phyloP scores from a whole-genome alignment of 2,329 filamentous ascomycete genomes.

The Paracoccidioides lutzii region DNA sequence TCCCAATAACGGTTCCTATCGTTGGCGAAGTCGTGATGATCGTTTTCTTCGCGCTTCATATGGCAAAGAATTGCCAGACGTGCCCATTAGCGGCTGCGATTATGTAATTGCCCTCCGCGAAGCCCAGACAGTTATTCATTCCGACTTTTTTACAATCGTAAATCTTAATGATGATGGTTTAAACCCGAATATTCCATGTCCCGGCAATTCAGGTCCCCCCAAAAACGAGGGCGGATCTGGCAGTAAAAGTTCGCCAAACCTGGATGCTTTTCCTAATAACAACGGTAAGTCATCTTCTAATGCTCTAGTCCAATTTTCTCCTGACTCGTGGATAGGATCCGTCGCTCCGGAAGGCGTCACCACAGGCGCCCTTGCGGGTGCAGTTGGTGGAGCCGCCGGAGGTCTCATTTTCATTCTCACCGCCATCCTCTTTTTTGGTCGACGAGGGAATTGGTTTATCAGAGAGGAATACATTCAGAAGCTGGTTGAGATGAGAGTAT shows the following conservation, averaged over 20 bases:
- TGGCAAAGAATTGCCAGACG: constrained; percentile 2
- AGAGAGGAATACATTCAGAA: constrained; percentile 3
- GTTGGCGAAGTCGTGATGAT: constrained; percentile 10
- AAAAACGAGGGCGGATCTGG: neutral
- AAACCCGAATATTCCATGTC: constrained; percentile 3
- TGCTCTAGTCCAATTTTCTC: neutral
- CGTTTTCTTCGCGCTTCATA: constrained; percentile 4
- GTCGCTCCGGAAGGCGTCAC: neutral
- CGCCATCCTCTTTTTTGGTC: constrained; percentile 5
- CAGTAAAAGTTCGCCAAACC: neutral
- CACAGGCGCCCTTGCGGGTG: constrained; percentile 5
- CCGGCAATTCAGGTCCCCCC: neutral
- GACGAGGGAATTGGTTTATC: constrained; percentile 7
- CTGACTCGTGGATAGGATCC: neutral
- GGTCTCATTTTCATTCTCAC: constrained; percentile 7
- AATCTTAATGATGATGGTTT: constrained; percentile 8
- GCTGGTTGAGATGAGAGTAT: neutral
- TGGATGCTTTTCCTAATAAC: too few relatives aligned
- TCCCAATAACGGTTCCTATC: constrained; percentile 9
- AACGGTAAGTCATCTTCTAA: neutral
- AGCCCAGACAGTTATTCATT: constrained; percentile 1
- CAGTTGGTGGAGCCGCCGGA: constrained; percentile 6
- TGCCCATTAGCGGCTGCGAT: constrained; percentile 8
- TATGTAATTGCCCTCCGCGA: constrained; percentile 7
- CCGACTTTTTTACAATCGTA: constrained; percentile 9